Conservation (phyloP, 2,329 filamentous ascomycete genomes). For the Ustulina deusta region DNA sequence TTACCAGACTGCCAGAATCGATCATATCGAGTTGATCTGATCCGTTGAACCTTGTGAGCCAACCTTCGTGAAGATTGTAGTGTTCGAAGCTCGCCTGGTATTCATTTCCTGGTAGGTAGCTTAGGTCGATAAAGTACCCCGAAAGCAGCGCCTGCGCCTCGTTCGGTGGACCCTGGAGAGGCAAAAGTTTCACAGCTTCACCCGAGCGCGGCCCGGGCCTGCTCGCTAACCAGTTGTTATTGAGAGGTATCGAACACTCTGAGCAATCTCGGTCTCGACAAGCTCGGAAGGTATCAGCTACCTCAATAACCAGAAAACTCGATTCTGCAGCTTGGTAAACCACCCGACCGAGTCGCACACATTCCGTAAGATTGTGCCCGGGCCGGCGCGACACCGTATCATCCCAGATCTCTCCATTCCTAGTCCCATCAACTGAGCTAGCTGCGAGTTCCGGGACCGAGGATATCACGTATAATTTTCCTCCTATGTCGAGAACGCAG, state of each 20-base stretch:
- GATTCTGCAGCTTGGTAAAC: background rate
- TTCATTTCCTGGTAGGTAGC: background rate
- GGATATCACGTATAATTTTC: slow-evolving; percentile 6
- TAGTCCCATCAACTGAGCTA: background rate
- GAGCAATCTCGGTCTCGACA: background rate
- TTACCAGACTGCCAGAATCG: slow-evolving; percentile 13
- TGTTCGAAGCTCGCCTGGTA: too few species aligned
- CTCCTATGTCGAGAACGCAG: slow-evolving; percentile 1
- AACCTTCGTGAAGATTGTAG: background rate
- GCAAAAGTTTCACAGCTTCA: background rate
- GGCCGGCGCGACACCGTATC: background rate
- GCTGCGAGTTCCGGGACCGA: background rate
- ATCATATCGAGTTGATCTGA: too few species aligned
- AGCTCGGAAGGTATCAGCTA: background rate
- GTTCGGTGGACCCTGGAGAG: background rate
- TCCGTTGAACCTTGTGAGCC: background rate
- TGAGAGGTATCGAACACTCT: background rate
- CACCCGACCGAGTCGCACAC: slow-evolving; percentile 5
- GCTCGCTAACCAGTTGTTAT: background rate
- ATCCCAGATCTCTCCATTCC: background rate
- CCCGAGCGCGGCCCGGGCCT: too few species aligned
- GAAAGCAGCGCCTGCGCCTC: background rate
- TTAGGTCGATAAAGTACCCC: background rate
- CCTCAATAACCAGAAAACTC: background rate
- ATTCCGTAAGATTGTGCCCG: background rate